Percentiles rank a stretch among this genome's conserved stretches.
These are phyloP conservation scores for Stromatinia cepivora DNA, from an alignment of 2,329 filamentous ascomycete genomes.

Conservation along the genomic window DNA sequence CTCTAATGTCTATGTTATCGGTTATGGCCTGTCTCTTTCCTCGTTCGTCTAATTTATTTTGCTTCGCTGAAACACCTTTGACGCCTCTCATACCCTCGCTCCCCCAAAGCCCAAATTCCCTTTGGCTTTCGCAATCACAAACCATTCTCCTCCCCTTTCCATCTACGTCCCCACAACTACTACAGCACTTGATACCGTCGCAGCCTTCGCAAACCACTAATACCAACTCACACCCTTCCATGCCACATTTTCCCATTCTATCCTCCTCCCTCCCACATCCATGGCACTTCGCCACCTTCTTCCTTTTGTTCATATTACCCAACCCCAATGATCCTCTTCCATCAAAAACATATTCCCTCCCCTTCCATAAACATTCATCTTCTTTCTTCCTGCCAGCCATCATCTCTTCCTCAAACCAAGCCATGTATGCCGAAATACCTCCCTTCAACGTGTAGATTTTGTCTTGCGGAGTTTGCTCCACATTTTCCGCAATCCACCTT, in stretches of 20 bases:
- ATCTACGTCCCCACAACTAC: slow-evolving; percentile 35
- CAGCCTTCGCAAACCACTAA: slow-evolving; percentile 39
- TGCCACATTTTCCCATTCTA: slow-evolving; percentile 39
- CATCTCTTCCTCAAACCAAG: slow-evolving; percentile 42
- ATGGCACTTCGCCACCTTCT: slow-evolving; percentile 40
- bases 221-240: slow-evolving; percentile 38
- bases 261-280: slow-evolving; percentile 32
- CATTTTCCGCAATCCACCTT: slow-evolving; percentile 38
- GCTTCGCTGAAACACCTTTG: slow-evolving; percentile 22
- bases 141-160: slow-evolving; percentile 30
- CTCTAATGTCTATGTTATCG: slow-evolving; percentile 27
- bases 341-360: slow-evolving; percentile 42
- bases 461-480: slow-evolving; percentile 29
- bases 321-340: slow-evolving; percentile 38
- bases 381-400: slow-evolving; percentile 32
- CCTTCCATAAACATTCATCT: slow-evolving; percentile 38
- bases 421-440: slow-evolving; percentile 40
- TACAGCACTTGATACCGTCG: slow-evolving; percentile 37
- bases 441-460: slow-evolving; percentile 39
- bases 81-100: slow-evolving; percentile 24
- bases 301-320: neutral
- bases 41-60: slow-evolving; percentile 28
- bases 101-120: slow-evolving; percentile 40
- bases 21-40: slow-evolving; percentile 23
- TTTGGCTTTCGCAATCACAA: slow-evolving; percentile 38